phyloP scores from a whole-genome alignment of 192 early-diverging fungal genomes.

The Dimargaris xerosporica region DNA sequence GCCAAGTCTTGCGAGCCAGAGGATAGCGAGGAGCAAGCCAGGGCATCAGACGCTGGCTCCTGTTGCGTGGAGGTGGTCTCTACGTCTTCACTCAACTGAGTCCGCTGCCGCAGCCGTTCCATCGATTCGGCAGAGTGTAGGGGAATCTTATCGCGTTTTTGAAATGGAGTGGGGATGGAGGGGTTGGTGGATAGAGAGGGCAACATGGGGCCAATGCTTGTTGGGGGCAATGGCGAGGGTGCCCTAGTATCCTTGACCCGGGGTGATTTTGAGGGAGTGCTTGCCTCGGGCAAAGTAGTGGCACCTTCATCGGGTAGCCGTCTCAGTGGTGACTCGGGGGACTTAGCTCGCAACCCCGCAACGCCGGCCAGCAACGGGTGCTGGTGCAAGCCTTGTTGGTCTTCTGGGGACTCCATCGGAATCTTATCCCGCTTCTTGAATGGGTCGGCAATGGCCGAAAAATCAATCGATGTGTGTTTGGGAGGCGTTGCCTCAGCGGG shows the following conservation, averaged over 20 bases:
- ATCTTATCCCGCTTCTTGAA: conserved; percentile 5
- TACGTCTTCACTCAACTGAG: too few species aligned
- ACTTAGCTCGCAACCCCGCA: neutral
- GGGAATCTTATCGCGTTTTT: conserved; percentile 21
- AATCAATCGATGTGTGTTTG: neutral
- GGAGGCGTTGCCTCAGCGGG: neutral
- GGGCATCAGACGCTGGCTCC: too few species aligned
- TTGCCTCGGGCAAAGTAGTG: neutral
- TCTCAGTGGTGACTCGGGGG: too few species aligned
- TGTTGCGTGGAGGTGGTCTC: too few species aligned
- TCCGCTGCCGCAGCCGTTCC: too few species aligned
- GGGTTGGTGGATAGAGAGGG: neutral
- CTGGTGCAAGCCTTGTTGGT: neutral
- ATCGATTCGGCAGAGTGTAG: too few species aligned
- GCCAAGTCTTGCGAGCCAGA: too few species aligned
- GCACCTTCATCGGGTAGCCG: neutral
- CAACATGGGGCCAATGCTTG: neutral
- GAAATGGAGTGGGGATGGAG: conserved; percentile 15
- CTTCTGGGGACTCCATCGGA: neutral
- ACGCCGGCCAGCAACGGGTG: neutral
- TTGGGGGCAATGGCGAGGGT: too few species aligned
- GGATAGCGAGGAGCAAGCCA: too few species aligned
- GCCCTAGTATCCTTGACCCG: too few species aligned
- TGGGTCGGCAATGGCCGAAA: neutral
- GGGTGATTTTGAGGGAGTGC: too few species aligned